Evolutionary conservation across 106 monocot species (phyloP), one percentile per base, ranked within the genome.

Genomic region (Platanthera zijinensis): DNA sequence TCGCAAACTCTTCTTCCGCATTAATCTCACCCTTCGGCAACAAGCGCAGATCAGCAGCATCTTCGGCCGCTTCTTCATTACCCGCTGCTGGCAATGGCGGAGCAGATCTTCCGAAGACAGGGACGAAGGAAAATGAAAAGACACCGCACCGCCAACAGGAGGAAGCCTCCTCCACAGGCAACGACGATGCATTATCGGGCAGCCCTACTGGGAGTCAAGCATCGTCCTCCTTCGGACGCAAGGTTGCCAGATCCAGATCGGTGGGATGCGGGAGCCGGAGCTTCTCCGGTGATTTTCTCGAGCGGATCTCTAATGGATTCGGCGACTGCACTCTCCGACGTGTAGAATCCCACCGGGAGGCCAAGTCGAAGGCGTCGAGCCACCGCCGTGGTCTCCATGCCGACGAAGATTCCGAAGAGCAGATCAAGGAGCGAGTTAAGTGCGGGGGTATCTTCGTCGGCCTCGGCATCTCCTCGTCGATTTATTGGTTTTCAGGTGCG

Each of bases 371-470:
- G 19, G 53, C 57, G 7, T 25, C 62, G 57, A 59, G 48, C 75
- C 74, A 62, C 53, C 45, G 28, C 28, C 15, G 28, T 39, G 10
- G 45, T n/a, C 45, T 47, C 54, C 74, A 57, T 18, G 73, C 71
- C 5, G 45, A 19, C 12, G 84, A 82, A 19, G 28, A 78, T 53
- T 51, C 76, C 15, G 80, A 77, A 50, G 75, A 57, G 25, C 46
- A 66, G 57, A 50, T 85, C 52, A 83, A 83, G 75, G 85, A 81
- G 64, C 81, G 82, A 68, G 76, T 91, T 46, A 85, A 78, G 77
- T 92, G 95, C 74, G 89, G 87, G 0, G 86, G 89, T 4, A 83
- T 95, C 80, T 92, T 92, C 54, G 86, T 87, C 1, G 87, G 89
- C 3, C 74, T 84, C 73, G 84, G 84, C 12, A 74, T 85, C 84